These are phyloP conservation scores for Mallotus repandus DNA, from an alignment of 441 rosid genomes.

Conservation along the genomic window DNA sequence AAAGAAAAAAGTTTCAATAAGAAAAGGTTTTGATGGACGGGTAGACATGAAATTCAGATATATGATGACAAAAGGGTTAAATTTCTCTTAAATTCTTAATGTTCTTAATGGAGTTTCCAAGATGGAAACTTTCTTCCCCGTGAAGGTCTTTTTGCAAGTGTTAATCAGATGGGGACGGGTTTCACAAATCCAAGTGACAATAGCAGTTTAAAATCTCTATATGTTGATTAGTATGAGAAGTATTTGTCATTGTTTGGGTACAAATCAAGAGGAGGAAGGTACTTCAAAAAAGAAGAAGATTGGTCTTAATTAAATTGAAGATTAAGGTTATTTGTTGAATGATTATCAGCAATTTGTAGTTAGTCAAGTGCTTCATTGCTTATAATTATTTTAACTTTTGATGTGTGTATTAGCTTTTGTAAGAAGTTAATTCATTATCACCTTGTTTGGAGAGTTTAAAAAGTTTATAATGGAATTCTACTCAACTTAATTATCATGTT, in stretches of 20 bases:
- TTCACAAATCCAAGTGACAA: conserved; percentile 44
- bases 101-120: conserved; percentile 44
- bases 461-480: too few relatives aligned
- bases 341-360: too few relatives aligned
- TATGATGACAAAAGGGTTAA: conserved; percentile 57
- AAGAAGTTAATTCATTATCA: too few relatives aligned
- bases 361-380: too few relatives aligned
- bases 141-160: conserved; percentile 76
- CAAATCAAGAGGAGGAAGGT: conserved; percentile 41
- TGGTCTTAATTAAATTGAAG: conserved; percentile 50
- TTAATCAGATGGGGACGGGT: conserved; percentile 70
- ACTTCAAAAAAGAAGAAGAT: conserved; percentile 38
- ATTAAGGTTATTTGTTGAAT: conserved; percentile 43
- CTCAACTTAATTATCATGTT: too few relatives aligned
- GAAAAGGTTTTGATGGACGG: conserved; percentile 40
- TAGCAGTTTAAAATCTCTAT: conserved; percentile 40
- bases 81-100: conserved; percentile 45
- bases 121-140: conserved; percentile 32
- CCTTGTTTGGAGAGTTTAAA: too few relatives aligned
- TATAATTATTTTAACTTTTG: too few relatives aligned
- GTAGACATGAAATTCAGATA: conserved; percentile 43
- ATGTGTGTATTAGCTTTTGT: too few relatives aligned
- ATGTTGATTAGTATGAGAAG: conserved; percentile 52
- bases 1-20: neutral
- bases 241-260: conserved; percentile 46